Conservation (phyloP, 306 rosid genomes). For the Glycine tomentella region DNA sequence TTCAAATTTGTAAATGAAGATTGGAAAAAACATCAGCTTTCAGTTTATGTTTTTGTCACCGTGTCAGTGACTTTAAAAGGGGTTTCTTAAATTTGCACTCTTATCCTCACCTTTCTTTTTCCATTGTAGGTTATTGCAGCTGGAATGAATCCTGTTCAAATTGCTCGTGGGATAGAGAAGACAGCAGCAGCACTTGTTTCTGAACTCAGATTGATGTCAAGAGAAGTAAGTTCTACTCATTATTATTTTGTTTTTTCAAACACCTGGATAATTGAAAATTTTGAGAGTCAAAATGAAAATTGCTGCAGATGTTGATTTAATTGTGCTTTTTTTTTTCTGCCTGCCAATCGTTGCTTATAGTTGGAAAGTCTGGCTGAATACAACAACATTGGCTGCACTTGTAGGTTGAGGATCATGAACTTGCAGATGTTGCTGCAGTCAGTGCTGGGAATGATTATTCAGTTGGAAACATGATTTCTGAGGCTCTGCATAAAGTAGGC, state of each 20-base stretch:
- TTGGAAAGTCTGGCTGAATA: slow-evolving; percentile 43
- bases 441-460: slow-evolving; percentile 88
- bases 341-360: slow-evolving; percentile 24
- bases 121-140: slow-evolving; percentile 79
- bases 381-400: slow-evolving; percentile 46
- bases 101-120: slow-evolving; percentile 8
- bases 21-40: slow-evolving; percentile 18
- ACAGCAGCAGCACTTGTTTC: slow-evolving; percentile 81
- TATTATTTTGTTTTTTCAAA: neutral
- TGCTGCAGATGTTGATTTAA: slow-evolving; percentile 25
- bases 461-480: slow-evolving; percentile 85
- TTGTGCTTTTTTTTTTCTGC: slow-evolving; percentile 28
- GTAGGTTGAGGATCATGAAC: slow-evolving; percentile 85
- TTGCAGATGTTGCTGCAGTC: slow-evolving; percentile 84
- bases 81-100: neutral
- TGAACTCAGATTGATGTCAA: slow-evolving; percentile 79
- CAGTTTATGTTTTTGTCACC: slow-evolving; percentile 1
- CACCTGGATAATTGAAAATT: neutral
- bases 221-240: slow-evolving; percentile 62
- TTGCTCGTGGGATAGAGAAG: slow-evolving; percentile 90
- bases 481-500: slow-evolving; percentile 80
- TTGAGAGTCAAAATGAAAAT: slow-evolving; percentile 20
- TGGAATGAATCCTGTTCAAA: slow-evolving; percentile 92
- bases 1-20: slow-evolving; percentile 1
- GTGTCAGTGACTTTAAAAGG: neutral